These are phyloP conservation scores for Trichoderma atrobrunneum DNA, from an alignment of 2,329 filamentous ascomycete genomes.

Conservation along the genomic window DNA sequence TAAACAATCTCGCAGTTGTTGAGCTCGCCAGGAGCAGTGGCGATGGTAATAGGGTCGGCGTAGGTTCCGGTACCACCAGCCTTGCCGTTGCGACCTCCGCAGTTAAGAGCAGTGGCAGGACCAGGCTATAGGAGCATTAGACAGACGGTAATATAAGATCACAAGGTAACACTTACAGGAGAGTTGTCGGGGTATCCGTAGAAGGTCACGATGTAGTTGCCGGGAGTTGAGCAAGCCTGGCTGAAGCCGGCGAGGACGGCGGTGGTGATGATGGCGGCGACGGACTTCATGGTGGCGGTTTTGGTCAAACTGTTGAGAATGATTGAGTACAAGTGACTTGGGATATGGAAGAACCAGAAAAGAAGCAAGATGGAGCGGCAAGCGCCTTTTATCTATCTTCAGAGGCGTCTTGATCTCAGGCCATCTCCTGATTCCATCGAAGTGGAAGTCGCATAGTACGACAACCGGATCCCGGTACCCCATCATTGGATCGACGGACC, in stretches of 20 bases:
- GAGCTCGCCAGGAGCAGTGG: constrained; percentile 24
- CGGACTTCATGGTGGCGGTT: constrained; percentile 20
- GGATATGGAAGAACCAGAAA: background rate
- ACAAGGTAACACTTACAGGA: background rate
- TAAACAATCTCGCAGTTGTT: constrained; percentile 26
- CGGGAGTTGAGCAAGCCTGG: constrained; percentile 24
- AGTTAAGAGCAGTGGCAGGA: constrained; percentile 23
- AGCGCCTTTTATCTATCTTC: background rate
- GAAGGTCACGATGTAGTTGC: constrained; percentile 24
- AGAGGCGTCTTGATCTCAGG: background rate
- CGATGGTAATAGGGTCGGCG: constrained; percentile 24
- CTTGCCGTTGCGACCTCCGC: constrained; percentile 21
- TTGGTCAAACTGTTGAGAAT: background rate
- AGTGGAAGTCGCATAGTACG: background rate
- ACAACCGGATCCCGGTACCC: background rate
- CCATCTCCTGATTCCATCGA: background rate
- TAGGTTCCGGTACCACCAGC: constrained; percentile 24
- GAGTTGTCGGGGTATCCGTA: constrained; percentile 25
- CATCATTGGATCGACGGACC: background rate
- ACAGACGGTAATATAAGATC: background rate
- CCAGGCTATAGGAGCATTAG: constrained; percentile 10
- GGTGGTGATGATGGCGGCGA: constrained; percentile 17
- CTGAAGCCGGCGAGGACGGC: constrained; percentile 20
- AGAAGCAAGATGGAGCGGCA: background rate
- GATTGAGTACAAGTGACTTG: background rate